A percentile compares a stretch with the other conserved stretches of the same genome.
These are phyloP conservation scores for Chrysochromulina tobinii DNA, from an alignment of 78 protist genomes.

Conservation along the genomic window DNA sequence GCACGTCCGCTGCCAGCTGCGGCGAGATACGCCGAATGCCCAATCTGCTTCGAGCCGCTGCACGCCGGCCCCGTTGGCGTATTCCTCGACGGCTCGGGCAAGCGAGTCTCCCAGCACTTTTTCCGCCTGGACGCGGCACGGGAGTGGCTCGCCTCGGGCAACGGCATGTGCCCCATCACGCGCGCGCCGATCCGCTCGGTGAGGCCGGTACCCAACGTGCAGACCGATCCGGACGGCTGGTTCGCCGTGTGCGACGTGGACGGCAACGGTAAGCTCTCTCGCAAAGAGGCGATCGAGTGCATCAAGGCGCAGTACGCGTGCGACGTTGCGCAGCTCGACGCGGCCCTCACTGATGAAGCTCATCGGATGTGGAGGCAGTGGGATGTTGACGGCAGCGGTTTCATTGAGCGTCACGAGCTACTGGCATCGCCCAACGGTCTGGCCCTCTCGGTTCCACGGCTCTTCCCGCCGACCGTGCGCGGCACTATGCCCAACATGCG, in stretches of 20 bases:
- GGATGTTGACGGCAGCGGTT: not conserved
- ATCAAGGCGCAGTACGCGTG: not conserved
- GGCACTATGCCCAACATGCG: no score
- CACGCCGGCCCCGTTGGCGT: not conserved
- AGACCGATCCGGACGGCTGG: not conserved
- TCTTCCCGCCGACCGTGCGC: no score
- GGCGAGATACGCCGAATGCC: not conserved
- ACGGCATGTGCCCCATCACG: constrained; percentile 1
- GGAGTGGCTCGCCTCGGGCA: not conserved
- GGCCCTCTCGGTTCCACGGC: no score
- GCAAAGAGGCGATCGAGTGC: not conserved
- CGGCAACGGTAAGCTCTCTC: constrained; percentile 2
- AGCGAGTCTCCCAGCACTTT: constrained; percentile 7
- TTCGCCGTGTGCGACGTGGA: not conserved
- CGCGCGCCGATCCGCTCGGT: not conserved
- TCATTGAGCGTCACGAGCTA: not conserved
- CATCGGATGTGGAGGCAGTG: not conserved
- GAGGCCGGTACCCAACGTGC: not conserved
- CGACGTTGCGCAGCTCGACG: not conserved
- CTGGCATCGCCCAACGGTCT: no score
- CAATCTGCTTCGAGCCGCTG: constrained; percentile 14
- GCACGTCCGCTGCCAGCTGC: no score
- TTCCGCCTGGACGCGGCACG: not conserved
- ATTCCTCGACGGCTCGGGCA: not conserved
- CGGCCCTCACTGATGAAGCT: not conserved